A percentile compares a stretch with the other conserved stretches of the same genome.
These are phyloP conservation scores for Cryptococcus depauperatus DNA, from an alignment of 1,284 basidiomycete species.

Conservation along the genomic window DNA sequence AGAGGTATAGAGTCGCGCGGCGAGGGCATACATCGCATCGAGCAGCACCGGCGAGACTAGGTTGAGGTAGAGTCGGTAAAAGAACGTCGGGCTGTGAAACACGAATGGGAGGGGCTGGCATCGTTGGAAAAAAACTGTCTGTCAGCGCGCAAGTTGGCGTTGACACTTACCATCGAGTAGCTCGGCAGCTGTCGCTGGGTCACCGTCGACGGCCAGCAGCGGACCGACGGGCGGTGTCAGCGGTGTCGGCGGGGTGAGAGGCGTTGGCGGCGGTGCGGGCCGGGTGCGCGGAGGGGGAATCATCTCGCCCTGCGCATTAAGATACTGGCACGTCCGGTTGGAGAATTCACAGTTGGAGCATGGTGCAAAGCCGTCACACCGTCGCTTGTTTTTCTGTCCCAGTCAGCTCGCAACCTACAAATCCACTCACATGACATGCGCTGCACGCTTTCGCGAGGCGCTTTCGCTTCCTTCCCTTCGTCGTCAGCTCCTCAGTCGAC, in stretches of 20 bases:
- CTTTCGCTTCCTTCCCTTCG: slow-evolving; percentile 44
- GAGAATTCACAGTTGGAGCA: slow-evolving; percentile 51
- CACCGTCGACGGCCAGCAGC: slow-evolving; percentile 34
- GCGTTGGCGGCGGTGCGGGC: slow-evolving; percentile 24
- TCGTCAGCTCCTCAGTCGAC: slow-evolving; percentile 41
- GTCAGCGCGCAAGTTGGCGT: not conserved
- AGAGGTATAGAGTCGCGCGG: slow-evolving; percentile 42
- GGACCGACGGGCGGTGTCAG: slow-evolving; percentile 12
- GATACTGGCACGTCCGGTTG: slow-evolving; percentile 45
- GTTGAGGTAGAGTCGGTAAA: slow-evolving; percentile 44
- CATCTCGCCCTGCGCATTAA: slow-evolving; percentile 43
- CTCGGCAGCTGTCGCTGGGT: slow-evolving; percentile 32
- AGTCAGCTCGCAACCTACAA: not conserved
- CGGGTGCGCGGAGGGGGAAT: slow-evolving; percentile 44
- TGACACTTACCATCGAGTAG: slow-evolving; percentile 34
- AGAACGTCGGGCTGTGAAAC: slow-evolving; percentile 46
- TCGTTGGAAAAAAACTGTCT: slow-evolving; percentile 42
- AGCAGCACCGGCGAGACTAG: slow-evolving; percentile 44
- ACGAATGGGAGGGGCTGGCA: slow-evolving; percentile 44
- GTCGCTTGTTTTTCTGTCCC: slow-evolving; percentile 46
- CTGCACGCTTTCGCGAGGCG: slow-evolving; percentile 44
- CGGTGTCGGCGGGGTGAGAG: slow-evolving; percentile 1
- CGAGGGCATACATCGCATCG: slow-evolving; percentile 45
- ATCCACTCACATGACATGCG: slow-evolving; percentile 41
- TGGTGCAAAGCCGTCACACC: slow-evolving; percentile 49